A percentile compares a stretch with the other conserved stretches of the same genome.
Evolutionary conservation across 306 rosid genomes (phyloP).

Genomic region (Prosopis cineraria): DNA sequence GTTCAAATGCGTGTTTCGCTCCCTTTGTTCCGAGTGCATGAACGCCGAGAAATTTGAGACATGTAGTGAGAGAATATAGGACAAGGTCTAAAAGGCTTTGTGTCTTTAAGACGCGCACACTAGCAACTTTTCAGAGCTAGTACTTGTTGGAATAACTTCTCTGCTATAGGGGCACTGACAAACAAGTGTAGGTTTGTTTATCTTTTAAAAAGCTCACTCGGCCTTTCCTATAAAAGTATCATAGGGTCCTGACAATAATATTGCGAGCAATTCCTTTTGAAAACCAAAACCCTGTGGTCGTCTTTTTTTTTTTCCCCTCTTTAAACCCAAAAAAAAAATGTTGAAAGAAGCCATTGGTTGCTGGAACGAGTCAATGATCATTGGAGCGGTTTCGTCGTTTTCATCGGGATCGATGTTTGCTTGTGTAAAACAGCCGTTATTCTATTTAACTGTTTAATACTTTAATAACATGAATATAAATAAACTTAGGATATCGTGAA

Average conservation of each 20-base stretch:
- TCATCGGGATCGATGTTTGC: constrained; percentile 53
- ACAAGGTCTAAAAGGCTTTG: constrained; percentile 7
- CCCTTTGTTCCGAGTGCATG: neutral
- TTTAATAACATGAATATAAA: neutral
- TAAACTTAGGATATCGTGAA: neutral
- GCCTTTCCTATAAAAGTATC: neutral
- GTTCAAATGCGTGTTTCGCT: neutral
- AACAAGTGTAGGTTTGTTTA: neutral
- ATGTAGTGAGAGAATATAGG: neutral
- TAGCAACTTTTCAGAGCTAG: constrained; percentile 13
- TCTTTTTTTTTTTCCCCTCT: no score
- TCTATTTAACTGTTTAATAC: constrained; percentile 12
- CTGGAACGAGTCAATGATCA: constrained; percentile 25
- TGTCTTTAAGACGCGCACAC: constrained; percentile 29
- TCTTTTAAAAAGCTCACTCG: neutral
- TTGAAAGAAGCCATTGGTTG: neutral
- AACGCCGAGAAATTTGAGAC: neutral
- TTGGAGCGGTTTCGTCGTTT: constrained; percentile 13
- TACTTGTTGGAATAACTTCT: neutral
- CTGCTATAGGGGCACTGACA: neutral
- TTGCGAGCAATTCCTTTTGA: neutral
- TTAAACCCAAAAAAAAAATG: neutral
- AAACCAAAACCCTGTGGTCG: no score
- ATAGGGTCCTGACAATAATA: neutral
- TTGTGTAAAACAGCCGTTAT: constrained; percentile 28